Evolutionary conservation across 805 yeast species (phyloP).

Genomic region (Monosporozyma servazzii): DNA sequence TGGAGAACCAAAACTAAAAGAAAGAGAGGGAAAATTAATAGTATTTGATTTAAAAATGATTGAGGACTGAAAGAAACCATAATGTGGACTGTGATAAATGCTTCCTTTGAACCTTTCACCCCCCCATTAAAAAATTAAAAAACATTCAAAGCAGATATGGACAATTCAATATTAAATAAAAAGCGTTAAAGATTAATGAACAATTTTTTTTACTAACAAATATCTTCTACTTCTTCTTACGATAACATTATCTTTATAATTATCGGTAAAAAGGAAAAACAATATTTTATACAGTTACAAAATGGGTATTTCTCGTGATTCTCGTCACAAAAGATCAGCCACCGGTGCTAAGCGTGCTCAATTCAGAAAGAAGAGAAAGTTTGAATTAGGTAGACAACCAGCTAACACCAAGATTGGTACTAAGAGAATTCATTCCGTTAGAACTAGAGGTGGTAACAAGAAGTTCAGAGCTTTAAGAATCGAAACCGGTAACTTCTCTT

Average conservation of each 20-base stretch:
- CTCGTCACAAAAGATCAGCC: slow-evolving; percentile 99
- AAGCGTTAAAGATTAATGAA: not conserved
- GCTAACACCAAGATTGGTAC: slow-evolving; percentile 99
- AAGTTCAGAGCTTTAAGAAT: slow-evolving; percentile 99
- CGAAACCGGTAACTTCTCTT: slow-evolving; percentile 98
- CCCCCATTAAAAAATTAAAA: too few species aligned
- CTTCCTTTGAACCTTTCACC: too few species aligned
- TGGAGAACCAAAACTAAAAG: too few species aligned
- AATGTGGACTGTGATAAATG: too few species aligned
- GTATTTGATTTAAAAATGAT: too few species aligned
- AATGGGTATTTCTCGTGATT: slow-evolving; percentile 99
- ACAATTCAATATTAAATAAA: not conserved
- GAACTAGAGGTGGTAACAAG: slow-evolving; percentile 99
- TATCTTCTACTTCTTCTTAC: not conserved
- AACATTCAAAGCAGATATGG: too few species aligned
- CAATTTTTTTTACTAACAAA: not conserved
- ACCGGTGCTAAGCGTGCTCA: slow-evolving; percentile 99
- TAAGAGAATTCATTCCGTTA: slow-evolving; percentile 97
- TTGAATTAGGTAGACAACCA: slow-evolving; percentile 99
- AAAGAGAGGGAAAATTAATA: too few species aligned
- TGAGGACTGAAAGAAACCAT: too few species aligned
- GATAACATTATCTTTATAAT: too few species aligned
- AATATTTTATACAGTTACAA: slow-evolving; percentile 27
- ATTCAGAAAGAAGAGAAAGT: slow-evolving; percentile 99
- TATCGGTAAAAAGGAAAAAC: too few species aligned